These are phyloP conservation scores for Hortaea werneckii DNA, from an alignment of 2,329 filamentous ascomycete genomes.

Conservation along the genomic window DNA sequence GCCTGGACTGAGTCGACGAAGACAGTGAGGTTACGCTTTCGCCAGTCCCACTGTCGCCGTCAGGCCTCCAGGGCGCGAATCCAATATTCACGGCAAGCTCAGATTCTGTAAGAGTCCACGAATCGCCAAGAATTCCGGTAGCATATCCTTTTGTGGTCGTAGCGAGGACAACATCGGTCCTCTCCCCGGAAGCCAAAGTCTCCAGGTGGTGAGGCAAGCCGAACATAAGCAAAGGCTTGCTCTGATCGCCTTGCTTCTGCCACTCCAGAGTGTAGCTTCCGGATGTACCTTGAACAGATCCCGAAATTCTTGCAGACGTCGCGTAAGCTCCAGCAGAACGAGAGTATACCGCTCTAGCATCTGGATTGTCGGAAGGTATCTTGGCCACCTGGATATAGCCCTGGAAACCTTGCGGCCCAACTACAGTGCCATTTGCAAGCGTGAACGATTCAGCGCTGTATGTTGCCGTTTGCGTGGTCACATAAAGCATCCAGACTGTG, in stretches of 20 bases:
- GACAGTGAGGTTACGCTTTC: constrained; percentile 29
- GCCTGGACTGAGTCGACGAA: constrained; percentile 29
- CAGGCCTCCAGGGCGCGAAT: constrained; percentile 67
- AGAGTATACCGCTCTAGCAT: constrained; percentile 60
- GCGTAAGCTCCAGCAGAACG: constrained; percentile 66
- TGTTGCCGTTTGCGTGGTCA: constrained; percentile 45
- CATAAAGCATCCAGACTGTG: constrained; percentile 69
- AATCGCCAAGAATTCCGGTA: constrained; percentile 58
- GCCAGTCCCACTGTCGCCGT: constrained; percentile 19
- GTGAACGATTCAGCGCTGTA: constrained; percentile 51
- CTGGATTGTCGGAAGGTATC: constrained; percentile 42
- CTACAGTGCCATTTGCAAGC: constrained; percentile 52
- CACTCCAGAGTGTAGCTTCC: constrained; percentile 69
- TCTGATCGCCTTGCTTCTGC: constrained; percentile 55
- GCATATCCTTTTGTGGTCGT: constrained; percentile 80
- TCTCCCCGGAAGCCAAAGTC: constrained; percentile 56
- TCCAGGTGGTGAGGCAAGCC: constrained; percentile 76
- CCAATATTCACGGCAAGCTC: constrained; percentile 63
- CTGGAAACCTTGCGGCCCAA: constrained; percentile 57
- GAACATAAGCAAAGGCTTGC: constrained; percentile 65
- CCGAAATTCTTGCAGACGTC: constrained; percentile 52
- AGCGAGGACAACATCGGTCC: constrained; percentile 49
- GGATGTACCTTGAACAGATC: constrained; percentile 45
- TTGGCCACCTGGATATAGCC: constrained; percentile 80
- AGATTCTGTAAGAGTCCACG: constrained; percentile 68